Conservation (phyloP, 805 yeast genomes). For the Kuraishia piskuri region DNA sequence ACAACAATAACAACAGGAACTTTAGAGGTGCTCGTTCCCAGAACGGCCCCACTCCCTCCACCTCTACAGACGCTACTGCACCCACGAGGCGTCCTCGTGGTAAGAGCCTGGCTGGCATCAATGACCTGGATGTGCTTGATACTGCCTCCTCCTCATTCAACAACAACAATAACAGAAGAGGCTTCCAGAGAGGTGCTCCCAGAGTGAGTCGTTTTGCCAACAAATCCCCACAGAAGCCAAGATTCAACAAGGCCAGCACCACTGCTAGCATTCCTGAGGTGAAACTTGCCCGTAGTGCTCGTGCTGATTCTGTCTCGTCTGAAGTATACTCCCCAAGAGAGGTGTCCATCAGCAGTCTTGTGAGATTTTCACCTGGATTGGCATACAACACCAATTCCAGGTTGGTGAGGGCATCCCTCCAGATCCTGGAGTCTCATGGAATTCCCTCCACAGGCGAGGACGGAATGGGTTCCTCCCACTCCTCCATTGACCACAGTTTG, state of each 20-base stretch:
- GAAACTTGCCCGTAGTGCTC: neutral
- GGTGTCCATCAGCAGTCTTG: neutral
- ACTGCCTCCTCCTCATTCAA: neutral
- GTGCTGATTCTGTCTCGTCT: neutral
- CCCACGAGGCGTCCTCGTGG: neutral
- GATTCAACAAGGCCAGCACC: neutral
- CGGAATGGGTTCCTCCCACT: neutral
- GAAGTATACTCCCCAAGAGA: neutral
- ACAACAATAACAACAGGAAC: neutral
- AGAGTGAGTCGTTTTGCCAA: neutral
- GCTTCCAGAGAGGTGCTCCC: neutral
- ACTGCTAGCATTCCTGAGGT: neutral
- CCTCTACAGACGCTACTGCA: neutral
- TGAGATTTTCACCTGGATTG: neutral
- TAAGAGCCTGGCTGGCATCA: neutral
- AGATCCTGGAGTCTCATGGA: neutral
- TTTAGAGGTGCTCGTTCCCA: neutral
- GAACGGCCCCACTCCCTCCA: neutral
- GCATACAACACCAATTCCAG: constrained; percentile 2
- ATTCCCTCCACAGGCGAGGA: neutral
- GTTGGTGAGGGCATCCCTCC: constrained; percentile 1
- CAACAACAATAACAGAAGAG: neutral
- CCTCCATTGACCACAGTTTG: neutral
- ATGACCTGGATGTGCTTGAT: neutral
- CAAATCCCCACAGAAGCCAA: neutral